phyloP scores from a whole-genome alignment of 2,329 filamentous ascomycete genomes.

The Colletotrichum cuscutae region DNA sequence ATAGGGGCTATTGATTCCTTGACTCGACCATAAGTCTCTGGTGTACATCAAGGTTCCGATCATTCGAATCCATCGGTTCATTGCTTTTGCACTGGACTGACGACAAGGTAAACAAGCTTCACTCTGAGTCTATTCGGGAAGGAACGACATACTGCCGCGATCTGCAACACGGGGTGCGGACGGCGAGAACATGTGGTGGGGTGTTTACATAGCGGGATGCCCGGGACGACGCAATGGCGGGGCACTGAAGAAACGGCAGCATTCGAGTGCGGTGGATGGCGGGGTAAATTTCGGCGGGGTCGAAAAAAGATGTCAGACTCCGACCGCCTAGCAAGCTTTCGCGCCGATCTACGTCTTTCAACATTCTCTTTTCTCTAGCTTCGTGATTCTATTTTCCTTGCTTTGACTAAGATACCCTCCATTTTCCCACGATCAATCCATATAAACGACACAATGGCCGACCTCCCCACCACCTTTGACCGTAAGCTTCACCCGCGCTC shows the following conservation, averaged over 20 bases:
- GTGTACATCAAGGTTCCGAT: not conserved
- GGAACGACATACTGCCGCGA: not conserved
- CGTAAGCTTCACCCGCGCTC: constrained; percentile 51
- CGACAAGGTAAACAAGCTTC: not conserved
- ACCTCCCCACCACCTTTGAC: constrained; percentile 68
- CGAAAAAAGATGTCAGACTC: constrained; percentile 22
- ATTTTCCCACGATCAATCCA: not conserved
- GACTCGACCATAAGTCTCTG: no score
- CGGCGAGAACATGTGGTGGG: constrained; percentile 11
- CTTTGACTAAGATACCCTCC: not conserved
- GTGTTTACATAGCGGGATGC: constrained; percentile 4
- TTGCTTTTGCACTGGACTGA: not conserved
- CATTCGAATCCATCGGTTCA: not conserved
- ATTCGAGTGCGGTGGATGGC: constrained; percentile 17
- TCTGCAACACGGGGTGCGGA: constrained; percentile 8
- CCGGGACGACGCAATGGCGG: constrained; percentile 26
- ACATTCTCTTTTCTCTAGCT: not conserved
- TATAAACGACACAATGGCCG: constrained; percentile 52
- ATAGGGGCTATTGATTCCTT: not conserved
- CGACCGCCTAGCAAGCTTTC: not conserved
- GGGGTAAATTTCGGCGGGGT: constrained; percentile 33
- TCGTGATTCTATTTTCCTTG: not conserved
- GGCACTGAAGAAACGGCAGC: constrained; percentile 31
- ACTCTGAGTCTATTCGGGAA: not conserved
- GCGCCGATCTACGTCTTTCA: not conserved